Evolutionary conservation across 768 basidiomycete genomes (phyloP).

Genomic region (Sporobolomyces phaffii): DNA sequence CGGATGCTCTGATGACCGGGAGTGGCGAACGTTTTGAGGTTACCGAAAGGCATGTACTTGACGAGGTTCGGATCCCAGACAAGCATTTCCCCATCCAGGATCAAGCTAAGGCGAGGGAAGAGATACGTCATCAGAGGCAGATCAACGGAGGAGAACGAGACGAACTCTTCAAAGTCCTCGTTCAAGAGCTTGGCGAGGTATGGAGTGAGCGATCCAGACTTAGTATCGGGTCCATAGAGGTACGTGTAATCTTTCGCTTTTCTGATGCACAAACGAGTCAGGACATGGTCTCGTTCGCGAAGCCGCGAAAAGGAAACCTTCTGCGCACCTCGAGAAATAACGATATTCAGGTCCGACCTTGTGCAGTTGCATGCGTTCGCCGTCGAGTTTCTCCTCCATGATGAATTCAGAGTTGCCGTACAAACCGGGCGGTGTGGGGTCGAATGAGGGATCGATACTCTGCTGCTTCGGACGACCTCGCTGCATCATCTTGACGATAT

Average conservation of each 20-base stretch:
- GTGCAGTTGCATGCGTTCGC: conserved; percentile 92
- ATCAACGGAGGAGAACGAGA: background rate
- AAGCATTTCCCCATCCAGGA: conserved; percentile 96
- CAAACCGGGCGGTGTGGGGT: background rate
- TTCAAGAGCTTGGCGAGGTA: conserved; percentile 72
- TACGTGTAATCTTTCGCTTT: conserved; percentile 88
- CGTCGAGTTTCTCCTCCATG: conserved; percentile 96
- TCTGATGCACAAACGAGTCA: conserved; percentile 48
- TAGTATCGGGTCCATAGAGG: conserved; percentile 67
- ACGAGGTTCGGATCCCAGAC: conserved; percentile 91
- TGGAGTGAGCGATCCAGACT: conserved; percentile 76
- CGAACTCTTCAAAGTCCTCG: conserved; percentile 67
- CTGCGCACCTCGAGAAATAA: conserved; percentile 69
- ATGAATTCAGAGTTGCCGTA: conserved; percentile 60
- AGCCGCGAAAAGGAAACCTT: too few relatives aligned
- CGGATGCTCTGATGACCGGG: conserved; percentile 34
- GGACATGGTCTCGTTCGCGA: too few relatives aligned
- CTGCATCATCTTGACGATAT: conserved; percentile 75
- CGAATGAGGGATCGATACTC: background rate
- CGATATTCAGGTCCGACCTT: conserved; percentile 84
- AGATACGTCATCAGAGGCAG: too few relatives aligned
- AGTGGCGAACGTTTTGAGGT: conserved; percentile 78
- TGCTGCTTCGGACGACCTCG: conserved; percentile 35
- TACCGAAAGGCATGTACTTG: conserved; percentile 85
- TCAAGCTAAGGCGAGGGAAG: conserved; percentile 60